A percentile compares a stretch with the other conserved stretches of the same genome.
Conservation (phyloP, 164 flowering plant species). For the Stephania japonica region DNA sequence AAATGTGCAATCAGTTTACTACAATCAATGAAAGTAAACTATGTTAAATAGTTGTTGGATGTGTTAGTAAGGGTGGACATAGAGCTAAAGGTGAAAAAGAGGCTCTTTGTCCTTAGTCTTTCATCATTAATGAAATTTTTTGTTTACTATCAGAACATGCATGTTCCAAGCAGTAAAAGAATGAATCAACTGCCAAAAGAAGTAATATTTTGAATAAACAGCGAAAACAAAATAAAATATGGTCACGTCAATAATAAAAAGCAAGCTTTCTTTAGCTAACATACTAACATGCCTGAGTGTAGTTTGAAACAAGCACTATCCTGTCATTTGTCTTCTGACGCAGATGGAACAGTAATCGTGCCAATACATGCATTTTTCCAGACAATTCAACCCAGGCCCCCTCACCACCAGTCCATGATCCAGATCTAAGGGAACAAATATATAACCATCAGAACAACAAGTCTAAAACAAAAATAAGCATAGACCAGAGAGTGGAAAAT, state of each 20-base stretch:
- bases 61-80: too few species aligned
- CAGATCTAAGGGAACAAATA: constrained; percentile 52
- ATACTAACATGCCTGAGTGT: constrained; percentile 68
- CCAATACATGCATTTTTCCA: constrained; percentile 97
- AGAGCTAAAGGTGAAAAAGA: too few species aligned
- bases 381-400: constrained; percentile 97
- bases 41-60: neutral
- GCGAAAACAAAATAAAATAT: neutral
- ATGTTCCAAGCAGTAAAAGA: neutral
- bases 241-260: neutral
- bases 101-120: too few species aligned
- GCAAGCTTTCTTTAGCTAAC: neutral
- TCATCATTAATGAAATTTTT: too few species aligned
- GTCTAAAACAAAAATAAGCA: constrained; percentile 4
- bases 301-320: constrained; percentile 95
- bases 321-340: constrained; percentile 87
- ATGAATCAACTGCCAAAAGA: neutral
- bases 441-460: neutral
- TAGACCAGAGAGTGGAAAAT: neutral
- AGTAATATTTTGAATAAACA: neutral
- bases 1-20: neutral
- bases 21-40: neutral
- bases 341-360: constrained; percentile 76
- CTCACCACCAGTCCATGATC: constrained; percentile 95
- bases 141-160: neutral